Evolutionary conservation across 2,329 filamentous ascomycete genomes (phyloP).

Genomic region (Pseudodiploospora longispora): DNA sequence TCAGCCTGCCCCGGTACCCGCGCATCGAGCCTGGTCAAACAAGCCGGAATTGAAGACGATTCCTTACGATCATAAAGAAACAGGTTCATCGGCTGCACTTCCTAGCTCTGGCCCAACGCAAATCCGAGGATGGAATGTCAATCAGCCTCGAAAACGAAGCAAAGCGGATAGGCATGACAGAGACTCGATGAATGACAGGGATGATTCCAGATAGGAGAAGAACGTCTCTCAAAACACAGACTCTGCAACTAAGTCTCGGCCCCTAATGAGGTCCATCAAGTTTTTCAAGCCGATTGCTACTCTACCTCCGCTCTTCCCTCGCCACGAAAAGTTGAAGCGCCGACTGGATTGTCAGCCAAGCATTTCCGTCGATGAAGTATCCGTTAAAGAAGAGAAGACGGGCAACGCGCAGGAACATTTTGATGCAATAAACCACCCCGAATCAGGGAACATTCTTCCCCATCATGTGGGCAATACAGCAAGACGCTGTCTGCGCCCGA

Average conservation of each 20-base stretch:
- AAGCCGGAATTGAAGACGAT: conserved; percentile 51
- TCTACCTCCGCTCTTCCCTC: conserved; percentile 9
- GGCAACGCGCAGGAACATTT: too few relatives aligned
- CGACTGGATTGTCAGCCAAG: too few relatives aligned
- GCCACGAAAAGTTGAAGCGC: neutral
- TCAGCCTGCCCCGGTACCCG: conserved; percentile 47
- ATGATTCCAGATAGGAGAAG: conserved; percentile 31
- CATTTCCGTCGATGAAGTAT: too few relatives aligned
- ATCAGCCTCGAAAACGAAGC: conserved; percentile 30
- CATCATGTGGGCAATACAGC: conserved; percentile 1
- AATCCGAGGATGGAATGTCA: conserved; percentile 49
- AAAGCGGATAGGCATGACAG: conserved; percentile 26
- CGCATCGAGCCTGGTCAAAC: conserved; percentile 38
- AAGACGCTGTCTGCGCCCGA: conserved; percentile 7
- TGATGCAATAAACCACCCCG: neutral
- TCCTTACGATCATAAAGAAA: conserved; percentile 53
- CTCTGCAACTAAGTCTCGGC: conserved; percentile 8
- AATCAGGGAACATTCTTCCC: neutral
- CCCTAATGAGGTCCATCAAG: conserved; percentile 1
- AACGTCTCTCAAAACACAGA: conserved; percentile 15
- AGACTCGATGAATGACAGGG: conserved; percentile 25
- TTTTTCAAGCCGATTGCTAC: conserved; percentile 17
- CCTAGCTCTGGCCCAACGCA: conserved; percentile 48
- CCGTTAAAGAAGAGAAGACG: too few relatives aligned
- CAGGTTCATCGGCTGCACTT: conserved; percentile 44